phyloP scores from a whole-genome alignment of 352 stramenopile species.

The Globisporangium lucens region DNA sequence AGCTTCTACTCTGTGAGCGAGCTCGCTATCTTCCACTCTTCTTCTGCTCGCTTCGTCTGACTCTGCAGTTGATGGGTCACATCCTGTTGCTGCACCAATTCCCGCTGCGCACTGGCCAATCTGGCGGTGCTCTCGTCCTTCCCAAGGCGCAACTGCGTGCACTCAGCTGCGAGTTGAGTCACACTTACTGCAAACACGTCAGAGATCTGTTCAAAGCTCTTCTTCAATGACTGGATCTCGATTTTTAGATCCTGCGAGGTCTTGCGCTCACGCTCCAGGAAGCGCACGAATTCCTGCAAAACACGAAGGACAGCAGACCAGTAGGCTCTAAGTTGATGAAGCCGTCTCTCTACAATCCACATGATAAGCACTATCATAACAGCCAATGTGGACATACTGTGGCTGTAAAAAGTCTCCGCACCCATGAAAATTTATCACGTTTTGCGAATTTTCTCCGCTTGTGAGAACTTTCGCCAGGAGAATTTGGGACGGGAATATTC shows the following conservation, averaged over 20 bases:
- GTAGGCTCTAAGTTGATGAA: background rate
- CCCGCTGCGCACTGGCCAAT: slow-evolving; percentile 22
- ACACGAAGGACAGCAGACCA: background rate
- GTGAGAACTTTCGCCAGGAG: no score
- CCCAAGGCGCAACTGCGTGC: slow-evolving; percentile 7
- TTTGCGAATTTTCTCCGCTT: no score
- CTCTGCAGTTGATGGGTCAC: slow-evolving; percentile 17
- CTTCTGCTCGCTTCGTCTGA: slow-evolving; percentile 34
- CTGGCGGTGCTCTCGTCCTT: slow-evolving; percentile 16
- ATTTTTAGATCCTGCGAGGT: slow-evolving; percentile 34
- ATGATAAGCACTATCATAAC: background rate
- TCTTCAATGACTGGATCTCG: slow-evolving; percentile 38
- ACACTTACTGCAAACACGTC: slow-evolving; percentile 12
- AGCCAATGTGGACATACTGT: background rate
- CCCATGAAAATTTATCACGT: no score
- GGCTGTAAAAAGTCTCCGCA: no score
- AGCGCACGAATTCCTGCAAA: slow-evolving; percentile 56
- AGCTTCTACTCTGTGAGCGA: slow-evolving; percentile 60
- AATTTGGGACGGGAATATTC: no score
- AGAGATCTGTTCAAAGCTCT: slow-evolving; percentile 30
- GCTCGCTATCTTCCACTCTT: slow-evolving; percentile 32
- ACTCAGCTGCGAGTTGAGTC: slow-evolving; percentile 28
- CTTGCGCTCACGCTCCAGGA: slow-evolving; percentile 57
- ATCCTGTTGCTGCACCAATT: slow-evolving; percentile 18
- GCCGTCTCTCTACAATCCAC: background rate